These are phyloP conservation scores for Diaporthe velutina DNA, from an alignment of 2,329 filamentous ascomycete genomes.

Conservation along the genomic window DNA sequence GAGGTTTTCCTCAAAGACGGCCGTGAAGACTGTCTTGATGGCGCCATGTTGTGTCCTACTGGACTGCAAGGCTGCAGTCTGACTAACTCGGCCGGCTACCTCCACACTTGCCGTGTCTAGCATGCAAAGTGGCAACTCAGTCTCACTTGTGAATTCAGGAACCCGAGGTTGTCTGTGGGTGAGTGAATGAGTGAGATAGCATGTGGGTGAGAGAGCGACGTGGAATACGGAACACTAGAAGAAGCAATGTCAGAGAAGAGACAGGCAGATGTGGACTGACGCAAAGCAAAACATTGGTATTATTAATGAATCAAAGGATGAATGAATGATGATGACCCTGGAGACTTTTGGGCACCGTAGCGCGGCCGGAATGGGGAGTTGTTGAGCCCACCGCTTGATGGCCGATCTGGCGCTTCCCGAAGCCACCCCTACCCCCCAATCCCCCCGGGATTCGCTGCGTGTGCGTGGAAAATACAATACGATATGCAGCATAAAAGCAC, in stretches of 20 bases:
- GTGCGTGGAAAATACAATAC: not conserved
- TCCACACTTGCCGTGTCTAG: constrained; percentile 9
- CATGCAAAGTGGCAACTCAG: not conserved
- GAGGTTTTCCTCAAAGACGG: constrained; percentile 31
- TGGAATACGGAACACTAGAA: not conserved
- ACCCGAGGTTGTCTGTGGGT: not conserved
- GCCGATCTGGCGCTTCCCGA: constrained; percentile 11
- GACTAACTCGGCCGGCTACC: not conserved
- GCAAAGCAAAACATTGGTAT: constrained; percentile 22
- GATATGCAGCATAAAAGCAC: constrained; percentile 1
- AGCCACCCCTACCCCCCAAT: not conserved
- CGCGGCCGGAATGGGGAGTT: constrained; percentile 29
- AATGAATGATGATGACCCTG: constrained; percentile 23
- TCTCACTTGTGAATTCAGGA: not conserved
- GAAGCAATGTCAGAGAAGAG: constrained; percentile 12
- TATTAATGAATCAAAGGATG: constrained; percentile 29
- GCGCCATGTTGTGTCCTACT: not conserved
- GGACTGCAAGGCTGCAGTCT: constrained; percentile 12
- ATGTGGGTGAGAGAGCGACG: not conserved
- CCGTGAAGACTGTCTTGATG: constrained; percentile 20
- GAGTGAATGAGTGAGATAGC: not conserved
- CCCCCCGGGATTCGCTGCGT: not conserved
- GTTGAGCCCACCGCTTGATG: constrained; percentile 21
- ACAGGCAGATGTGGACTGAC: constrained; percentile 20
- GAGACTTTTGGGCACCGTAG: constrained; percentile 17